Evolutionary conservation across 768 basidiomycete species (phyloP).

Genomic region (Psilocybe azurescens): DNA sequence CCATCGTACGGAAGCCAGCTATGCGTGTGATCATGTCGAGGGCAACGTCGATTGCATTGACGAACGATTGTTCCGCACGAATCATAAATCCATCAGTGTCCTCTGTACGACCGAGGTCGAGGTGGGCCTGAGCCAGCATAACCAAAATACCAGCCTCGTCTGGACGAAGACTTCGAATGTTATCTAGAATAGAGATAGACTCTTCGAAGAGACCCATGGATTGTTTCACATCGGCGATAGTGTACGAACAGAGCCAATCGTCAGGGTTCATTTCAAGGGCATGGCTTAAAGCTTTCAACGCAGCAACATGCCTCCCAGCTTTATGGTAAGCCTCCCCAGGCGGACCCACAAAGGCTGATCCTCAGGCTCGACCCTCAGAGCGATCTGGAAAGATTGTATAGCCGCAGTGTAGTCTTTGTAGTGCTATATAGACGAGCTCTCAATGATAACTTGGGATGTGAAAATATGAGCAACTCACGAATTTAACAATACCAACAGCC

Average conservation of each 20-base stretch:
- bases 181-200: constrained; percentile 71
- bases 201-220: constrained; percentile 77
- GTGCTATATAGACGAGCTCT: constrained; percentile 44
- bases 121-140: constrained; percentile 71
- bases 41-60: constrained; percentile 59
- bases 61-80: constrained; percentile 77
- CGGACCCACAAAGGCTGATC: constrained; percentile 89
- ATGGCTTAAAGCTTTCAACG: constrained; percentile 82
- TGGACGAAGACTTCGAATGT: constrained; percentile 59
- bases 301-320: constrained; percentile 88
- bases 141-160: constrained; percentile 75
- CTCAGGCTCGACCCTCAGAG: constrained; percentile 75
- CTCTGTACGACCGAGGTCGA: constrained; percentile 75
- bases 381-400: constrained; percentile 86
- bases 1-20: constrained; percentile 68
- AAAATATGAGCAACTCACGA: constrained; percentile 57
- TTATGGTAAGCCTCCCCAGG: constrained; percentile 88
- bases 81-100: constrained; percentile 70
- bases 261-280: constrained; percentile 75
- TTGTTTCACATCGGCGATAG: constrained; percentile 84
- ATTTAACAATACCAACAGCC: constrained; percentile 88
- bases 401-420: constrained; percentile 73
- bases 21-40: constrained; percentile 53
- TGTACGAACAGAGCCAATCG: constrained; percentile 85
- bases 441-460: constrained; percentile 6